Evolutionary conservation across 1,284 basidiomycete species (phyloP), one percentile per base, ranked within the genome.

Genomic region (Volvariella volvacea): DNA sequence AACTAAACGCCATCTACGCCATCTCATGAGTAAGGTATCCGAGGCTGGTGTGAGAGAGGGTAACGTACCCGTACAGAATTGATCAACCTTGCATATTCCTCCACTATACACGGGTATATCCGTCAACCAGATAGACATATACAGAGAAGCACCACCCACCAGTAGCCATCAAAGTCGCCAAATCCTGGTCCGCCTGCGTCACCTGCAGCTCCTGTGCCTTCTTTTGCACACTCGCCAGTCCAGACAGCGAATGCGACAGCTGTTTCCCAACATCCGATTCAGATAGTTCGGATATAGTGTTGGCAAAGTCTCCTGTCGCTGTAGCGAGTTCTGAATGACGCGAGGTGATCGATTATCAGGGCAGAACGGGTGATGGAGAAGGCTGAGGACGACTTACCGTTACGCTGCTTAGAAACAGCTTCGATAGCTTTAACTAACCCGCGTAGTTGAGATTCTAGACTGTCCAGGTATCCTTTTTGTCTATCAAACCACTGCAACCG

Each of bases 1-100:
- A 87, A 38, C 72, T 78, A 60, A 97, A 95, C 2, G 94, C 89
- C 51, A 89, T 73, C 86, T 90, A 55, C 15, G 4, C 15, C 10
- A 14, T 12, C 3, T 7, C 12, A 22, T 3, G 6, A 43, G 12
- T 37, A 9, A 17, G 42, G 9, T 22, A 4, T 19, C 48, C 49
- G 6, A 34, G 20, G 33, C 45, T 22, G 41, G 30, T 38, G 14
- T 2, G 28, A 41, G 21, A 33, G 16, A 47, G 1, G 37, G 32
- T 32, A 47, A 68, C 84, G 48, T 57, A 92, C 89, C 53, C 92
- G 76, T 42, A 97, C 92, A 47, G 88, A 92, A 48, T 82, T 85
- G 48, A 97, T 92, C 41, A 97, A 73, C 37, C 95, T 76, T 21
- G 92, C 82, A 61, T 98, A 98, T 64, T 97, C 94, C 58, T 98